Evolutionary conservation across 2,329 filamentous ascomycete genomes (phyloP).

Genomic region (Epichloe glyceriae): DNA sequence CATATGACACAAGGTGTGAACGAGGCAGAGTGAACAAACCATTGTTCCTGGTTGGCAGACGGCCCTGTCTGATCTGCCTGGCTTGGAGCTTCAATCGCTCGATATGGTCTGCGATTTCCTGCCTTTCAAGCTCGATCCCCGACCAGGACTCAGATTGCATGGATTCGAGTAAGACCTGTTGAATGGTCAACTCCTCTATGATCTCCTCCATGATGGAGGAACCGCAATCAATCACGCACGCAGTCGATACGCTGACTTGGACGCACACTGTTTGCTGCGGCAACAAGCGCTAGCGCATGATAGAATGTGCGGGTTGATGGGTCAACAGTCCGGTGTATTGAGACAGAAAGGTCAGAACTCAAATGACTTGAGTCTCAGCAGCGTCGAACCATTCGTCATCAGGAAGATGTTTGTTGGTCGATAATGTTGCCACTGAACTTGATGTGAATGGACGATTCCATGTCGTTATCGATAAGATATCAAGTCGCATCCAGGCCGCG

Average conservation of each 20-base stretch:
- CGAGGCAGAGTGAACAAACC: neutral
- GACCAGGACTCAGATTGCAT: conserved; percentile 18
- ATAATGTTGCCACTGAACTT: neutral
- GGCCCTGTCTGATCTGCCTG: conserved; percentile 6
- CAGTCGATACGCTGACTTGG: conserved; percentile 4
- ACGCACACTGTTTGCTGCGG: neutral
- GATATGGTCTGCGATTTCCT: conserved; percentile 6
- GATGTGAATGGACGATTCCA: neutral
- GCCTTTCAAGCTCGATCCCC: conserved; percentile 16
- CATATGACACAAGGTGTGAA: neutral
- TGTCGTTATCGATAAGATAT: neutral
- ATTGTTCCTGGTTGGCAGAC: neutral
- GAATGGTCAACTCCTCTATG: conserved; percentile 28
- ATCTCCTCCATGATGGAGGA: conserved; percentile 16
- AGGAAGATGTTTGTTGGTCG: neutral
- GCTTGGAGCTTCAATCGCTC: conserved; percentile 20
- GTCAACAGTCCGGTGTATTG: too few relatives aligned
- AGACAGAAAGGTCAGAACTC: neutral
- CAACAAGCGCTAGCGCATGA: neutral
- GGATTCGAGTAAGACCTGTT: conserved; percentile 29
- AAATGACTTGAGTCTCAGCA: neutral
- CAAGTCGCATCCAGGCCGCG: neutral
- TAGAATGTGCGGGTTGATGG: neutral
- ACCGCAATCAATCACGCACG: conserved; percentile 3
- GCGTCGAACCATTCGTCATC: neutral